Evolutionary conservation across 2,329 filamentous ascomycete genomes (phyloP).

Genomic region (Dactylonectria macrodidyma): DNA sequence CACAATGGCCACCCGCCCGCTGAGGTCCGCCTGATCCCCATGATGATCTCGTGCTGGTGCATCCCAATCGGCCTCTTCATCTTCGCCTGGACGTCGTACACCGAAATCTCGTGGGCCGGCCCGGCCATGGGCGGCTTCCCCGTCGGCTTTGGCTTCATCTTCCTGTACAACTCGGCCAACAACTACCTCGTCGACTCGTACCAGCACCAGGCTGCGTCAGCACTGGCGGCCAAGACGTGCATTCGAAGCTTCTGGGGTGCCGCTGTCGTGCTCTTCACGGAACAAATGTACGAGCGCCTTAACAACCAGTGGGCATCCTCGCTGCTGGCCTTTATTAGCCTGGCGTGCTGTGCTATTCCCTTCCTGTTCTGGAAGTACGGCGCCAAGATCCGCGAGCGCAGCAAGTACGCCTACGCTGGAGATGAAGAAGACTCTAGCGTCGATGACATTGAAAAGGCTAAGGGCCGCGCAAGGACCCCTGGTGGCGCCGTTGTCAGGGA

Average conservation of each 20-base stretch:
- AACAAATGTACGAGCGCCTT: slow-evolving; percentile 83
- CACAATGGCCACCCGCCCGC: slow-evolving; percentile 82
- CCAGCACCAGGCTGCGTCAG: slow-evolving; percentile 83
- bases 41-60: slow-evolving; percentile 84
- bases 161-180: slow-evolving; percentile 85
- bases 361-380: slow-evolving; percentile 87
- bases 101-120: slow-evolving; percentile 76
- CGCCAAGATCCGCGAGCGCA: slow-evolving; percentile 76
- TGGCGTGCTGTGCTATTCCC: slow-evolving; percentile 86
- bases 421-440: slow-evolving; percentile 59
- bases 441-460: slow-evolving; percentile 57
- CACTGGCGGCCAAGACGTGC: slow-evolving; percentile 86
- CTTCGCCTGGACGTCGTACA: slow-evolving; percentile 76
- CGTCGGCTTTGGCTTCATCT: slow-evolving; percentile 87
- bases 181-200: slow-evolving; percentile 79
- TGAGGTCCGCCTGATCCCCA: slow-evolving; percentile 84
- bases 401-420: slow-evolving; percentile 81
- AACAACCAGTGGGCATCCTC: slow-evolving; percentile 83
- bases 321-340: slow-evolving; percentile 79
- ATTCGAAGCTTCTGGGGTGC: slow-evolving; percentile 87
- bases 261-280: slow-evolving; percentile 82
- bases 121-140: slow-evolving; percentile 79
- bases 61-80: slow-evolving; percentile 73
- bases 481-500: slow-evolving; percentile 48
- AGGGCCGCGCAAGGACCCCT: slow-evolving; percentile 38